Evolutionary conservation across 1,284 basidiomycete genomes (phyloP), one percentile per base, ranked within the genome.

Genomic region (Phlebopus sp.): DNA sequence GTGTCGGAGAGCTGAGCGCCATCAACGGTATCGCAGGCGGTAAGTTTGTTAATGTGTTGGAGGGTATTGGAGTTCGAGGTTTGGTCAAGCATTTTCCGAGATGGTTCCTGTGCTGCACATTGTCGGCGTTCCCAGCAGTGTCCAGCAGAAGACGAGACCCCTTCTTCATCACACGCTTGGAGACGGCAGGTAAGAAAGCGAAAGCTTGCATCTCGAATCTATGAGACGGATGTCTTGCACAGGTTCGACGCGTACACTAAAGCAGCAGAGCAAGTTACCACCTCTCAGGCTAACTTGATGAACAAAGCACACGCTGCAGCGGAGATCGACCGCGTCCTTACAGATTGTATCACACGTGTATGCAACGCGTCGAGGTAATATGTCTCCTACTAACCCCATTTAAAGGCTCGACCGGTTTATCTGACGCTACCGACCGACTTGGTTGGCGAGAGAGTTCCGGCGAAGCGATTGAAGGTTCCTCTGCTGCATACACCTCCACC

Each of bases 21-120:
- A 82, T 88, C 43, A 91, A 91, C 58, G 88, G 86, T 21, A 78
- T 92, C 50, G 89, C 86, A 18, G 84, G 85, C 59, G 80, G 83
- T 81, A 39, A 47, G 64, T 39, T 10, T 30, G 13, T 25, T 34
- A 3, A 7, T n/a, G 19, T 41, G 7, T 29, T 6, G 39, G 37
- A 31, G 21, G 3, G 6, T 36, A 15, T 14, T 10, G 7, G 27
- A 39, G n/a, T 8, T 32, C 49, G 47, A 51, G 30, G 10, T n/a
- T 5, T 14, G 5, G 50, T 49, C 42, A 31, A 86, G 86, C 87
- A 4, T 86, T 81, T 67, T 86, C 90, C 21, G 94, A 98, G 69
- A 87, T 92, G 71, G 83, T 98, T 5, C 95, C 95, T 7, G 79
- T 98, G 4, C 76, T 98, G 5, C 95, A 98, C 64, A 81, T 98